These are phyloP conservation scores for Nidularia pulvinata DNA, from an alignment of 768 basidiomycete genomes.

Conservation along the genomic window DNA sequence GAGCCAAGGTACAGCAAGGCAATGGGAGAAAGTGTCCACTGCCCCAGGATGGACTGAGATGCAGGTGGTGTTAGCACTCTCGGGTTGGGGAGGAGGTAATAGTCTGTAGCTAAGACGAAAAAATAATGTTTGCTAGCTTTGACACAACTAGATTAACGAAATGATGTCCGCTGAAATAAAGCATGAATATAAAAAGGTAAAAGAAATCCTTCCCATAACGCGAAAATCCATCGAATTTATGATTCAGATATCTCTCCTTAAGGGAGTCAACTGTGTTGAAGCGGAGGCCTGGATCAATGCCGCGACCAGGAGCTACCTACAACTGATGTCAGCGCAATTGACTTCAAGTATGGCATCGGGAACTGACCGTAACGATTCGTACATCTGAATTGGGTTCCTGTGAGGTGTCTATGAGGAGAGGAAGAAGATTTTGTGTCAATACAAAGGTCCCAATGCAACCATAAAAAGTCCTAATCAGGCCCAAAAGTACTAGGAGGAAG, in stretches of 20 bases:
- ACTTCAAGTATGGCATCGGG: not conserved
- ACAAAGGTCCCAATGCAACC: constrained; percentile 12
- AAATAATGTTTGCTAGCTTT: constrained; percentile 13
- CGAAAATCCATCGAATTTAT: constrained; percentile 5
- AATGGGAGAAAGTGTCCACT: constrained; percentile 5
- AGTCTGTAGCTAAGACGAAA: constrained; percentile 9
- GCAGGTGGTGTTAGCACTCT: constrained; percentile 3
- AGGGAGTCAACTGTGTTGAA: constrained; percentile 7
- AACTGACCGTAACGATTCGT: constrained; percentile 11
- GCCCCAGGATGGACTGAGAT: constrained; percentile 10
- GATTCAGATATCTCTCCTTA: constrained; percentile 5
- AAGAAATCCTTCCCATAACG: constrained; percentile 8
- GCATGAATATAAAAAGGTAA: not conserved
- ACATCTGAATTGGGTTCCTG: constrained; percentile 10
- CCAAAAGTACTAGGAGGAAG: not conserved
- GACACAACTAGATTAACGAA: constrained; percentile 5
- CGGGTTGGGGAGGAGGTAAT: constrained; percentile 1
- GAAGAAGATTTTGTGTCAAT: constrained; percentile 10
- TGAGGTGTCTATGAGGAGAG: constrained; percentile 10
- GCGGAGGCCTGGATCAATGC: constrained; percentile 3
- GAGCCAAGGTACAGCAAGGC: not conserved
- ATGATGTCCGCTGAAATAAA: not conserved
- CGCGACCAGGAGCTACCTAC: constrained; percentile 5
- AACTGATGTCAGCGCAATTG: not conserved
- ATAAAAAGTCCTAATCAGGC: not conserved